A percentile compares a stretch with the other conserved stretches of the same genome.
Conservation (phyloP, 1,139 yeast genomes). For the Torulaspora globosa region DNA sequence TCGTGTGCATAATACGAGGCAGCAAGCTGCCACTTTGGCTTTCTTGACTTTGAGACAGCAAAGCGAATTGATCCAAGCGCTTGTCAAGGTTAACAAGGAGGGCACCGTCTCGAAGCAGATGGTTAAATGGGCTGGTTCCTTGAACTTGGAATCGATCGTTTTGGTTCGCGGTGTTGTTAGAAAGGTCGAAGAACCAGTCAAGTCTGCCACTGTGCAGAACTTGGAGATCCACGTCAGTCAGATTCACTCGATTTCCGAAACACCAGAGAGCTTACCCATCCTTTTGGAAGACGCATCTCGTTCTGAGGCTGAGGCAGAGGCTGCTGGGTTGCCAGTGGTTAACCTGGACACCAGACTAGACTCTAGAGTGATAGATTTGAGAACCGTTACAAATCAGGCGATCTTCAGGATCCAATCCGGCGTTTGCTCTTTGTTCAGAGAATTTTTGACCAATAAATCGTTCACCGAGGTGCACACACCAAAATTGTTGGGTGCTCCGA, state of each 20-base stretch:
- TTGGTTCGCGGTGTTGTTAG: slow-evolving; percentile 79
- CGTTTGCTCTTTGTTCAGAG: slow-evolving; percentile 83
- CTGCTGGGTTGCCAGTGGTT: slow-evolving; percentile 85
- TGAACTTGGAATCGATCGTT: slow-evolving; percentile 86
- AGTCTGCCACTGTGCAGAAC: slow-evolving; percentile 88
- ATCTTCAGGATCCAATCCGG: slow-evolving; percentile 92
- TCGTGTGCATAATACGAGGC: slow-evolving; percentile 86
- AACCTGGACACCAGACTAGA: slow-evolving; percentile 95
- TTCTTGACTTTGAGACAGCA: slow-evolving; percentile 92
- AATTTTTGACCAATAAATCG: slow-evolving; percentile 61
- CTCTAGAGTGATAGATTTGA: slow-evolving; percentile 88
- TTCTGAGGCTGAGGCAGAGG: slow-evolving; percentile 92
- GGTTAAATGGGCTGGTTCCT: slow-evolving; percentile 92
- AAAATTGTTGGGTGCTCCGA: slow-evolving; percentile 87
- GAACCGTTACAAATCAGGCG: slow-evolving; percentile 97
- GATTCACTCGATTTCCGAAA: slow-evolving; percentile 73
- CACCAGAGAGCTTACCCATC: slow-evolving; percentile 91
- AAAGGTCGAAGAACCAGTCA: slow-evolving; percentile 82
- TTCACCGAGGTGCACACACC: slow-evolving; percentile 96
- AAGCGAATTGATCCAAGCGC: slow-evolving; percentile 73
- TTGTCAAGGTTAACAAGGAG: slow-evolving; percentile 55
- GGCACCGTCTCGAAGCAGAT: slow-evolving; percentile 80
- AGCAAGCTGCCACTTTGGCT: slow-evolving; percentile 93
- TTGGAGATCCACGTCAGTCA: slow-evolving; percentile 76
- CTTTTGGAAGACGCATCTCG: slow-evolving; percentile 94